phyloP scores from a whole-genome alignment of 768 basidiomycete species.

The Termitomyces titanicus region DNA sequence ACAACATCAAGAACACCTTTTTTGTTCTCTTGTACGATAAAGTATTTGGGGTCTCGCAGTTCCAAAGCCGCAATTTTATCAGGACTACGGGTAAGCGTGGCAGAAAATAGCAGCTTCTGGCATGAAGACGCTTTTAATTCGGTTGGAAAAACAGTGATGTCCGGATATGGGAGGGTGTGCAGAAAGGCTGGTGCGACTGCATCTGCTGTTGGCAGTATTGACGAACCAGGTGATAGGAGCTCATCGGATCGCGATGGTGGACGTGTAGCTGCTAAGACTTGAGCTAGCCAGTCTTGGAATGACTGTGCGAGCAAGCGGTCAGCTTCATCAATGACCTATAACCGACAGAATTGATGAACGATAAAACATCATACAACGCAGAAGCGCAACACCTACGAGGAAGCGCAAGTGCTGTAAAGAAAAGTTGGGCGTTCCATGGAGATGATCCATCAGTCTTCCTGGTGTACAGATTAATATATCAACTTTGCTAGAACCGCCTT shows the following conservation, averaged over 20 bases:
- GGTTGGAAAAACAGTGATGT: constrained; percentile 45
- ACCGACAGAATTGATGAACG: background rate
- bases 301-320: constrained; percentile 94
- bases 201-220: constrained; percentile 32
- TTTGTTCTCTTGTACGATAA: constrained; percentile 66
- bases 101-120: constrained; percentile 95
- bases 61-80: constrained; percentile 85
- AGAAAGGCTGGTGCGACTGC: constrained; percentile 62
- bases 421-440: constrained; percentile 85
- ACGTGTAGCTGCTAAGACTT: constrained; percentile 74
- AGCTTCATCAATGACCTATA: constrained; percentile 93
- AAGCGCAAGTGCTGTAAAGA: constrained; percentile 94
- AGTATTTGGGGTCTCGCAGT: constrained; percentile 79
- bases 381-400: constrained; percentile 53
- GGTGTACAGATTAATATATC: constrained; percentile 97
- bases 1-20: constrained; percentile 47
- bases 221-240: background rate
- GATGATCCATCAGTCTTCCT: constrained; percentile 91
- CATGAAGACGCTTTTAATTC: constrained; percentile 66
- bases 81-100: constrained; percentile 92
- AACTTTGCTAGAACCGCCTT: constrained; percentile 86
- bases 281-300: constrained; percentile 92
- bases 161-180: constrained; percentile 35
- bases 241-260: constrained; percentile 17
- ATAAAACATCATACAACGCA: background rate